Evolutionary conservation across 345 rosid genomes (phyloP).

Genomic region (Syzygium aqueum): DNA sequence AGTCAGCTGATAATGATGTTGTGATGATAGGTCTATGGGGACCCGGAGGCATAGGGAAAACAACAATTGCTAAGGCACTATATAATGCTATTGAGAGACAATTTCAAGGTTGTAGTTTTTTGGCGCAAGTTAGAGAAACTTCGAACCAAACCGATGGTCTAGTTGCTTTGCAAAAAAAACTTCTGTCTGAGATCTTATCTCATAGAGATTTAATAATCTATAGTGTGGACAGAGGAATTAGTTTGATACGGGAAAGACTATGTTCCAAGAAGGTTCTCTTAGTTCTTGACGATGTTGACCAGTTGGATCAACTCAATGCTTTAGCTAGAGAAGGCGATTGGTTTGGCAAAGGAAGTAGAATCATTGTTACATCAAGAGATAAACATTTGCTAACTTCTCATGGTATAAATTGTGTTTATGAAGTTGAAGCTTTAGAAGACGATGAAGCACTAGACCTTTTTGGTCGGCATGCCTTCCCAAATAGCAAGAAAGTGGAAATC

Average conservation of each 20-base stretch:
- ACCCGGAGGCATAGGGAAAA: neutral
- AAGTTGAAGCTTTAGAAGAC: accelerated
- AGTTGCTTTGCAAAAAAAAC: neutral
- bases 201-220: neutral
- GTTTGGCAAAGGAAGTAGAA: neutral
- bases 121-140: neutral
- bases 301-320: neutral
- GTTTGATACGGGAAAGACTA: neutral
- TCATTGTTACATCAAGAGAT: neutral
- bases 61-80: neutral
- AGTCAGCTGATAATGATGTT: neutral
- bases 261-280: neutral
- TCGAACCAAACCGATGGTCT: neutral
- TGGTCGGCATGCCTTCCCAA: accelerated
- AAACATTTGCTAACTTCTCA: neutral
- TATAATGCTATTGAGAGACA: neutral
- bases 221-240: neutral
- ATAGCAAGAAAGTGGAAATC: neutral
- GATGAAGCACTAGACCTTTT: neutral
- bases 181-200: too few species aligned
- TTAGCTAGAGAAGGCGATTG: neutral
- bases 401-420: neutral
- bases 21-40: neutral
- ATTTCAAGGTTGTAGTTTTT: neutral
- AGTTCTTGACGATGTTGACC: neutral